phyloP scores from a whole-genome alignment of 768 basidiomycete genomes.

The Amanita phalloides region DNA sequence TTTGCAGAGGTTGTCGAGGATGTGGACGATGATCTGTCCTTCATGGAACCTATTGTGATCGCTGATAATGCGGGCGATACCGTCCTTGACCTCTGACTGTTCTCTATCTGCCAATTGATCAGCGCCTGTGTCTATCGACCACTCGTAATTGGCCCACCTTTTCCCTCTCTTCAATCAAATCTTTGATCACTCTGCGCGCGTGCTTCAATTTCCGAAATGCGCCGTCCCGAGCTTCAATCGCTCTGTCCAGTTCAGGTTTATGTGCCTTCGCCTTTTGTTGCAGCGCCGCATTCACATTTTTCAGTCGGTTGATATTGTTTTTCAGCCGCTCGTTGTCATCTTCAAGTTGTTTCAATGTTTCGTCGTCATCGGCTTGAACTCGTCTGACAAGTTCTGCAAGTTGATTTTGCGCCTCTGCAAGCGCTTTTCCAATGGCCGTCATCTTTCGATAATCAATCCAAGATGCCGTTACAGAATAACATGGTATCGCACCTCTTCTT shows the following conservation, averaged over 20 bases:
- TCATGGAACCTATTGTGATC: background rate
- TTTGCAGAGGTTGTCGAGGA: background rate
- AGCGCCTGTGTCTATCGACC: background rate
- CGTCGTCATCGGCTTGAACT: constrained; percentile 7
- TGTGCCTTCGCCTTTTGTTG: constrained; percentile 15
- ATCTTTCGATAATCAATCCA: background rate
- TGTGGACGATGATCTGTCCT: background rate
- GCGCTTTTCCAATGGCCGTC: background rate
- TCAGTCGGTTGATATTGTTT: constrained; percentile 17
- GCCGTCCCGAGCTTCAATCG: constrained; percentile 21
- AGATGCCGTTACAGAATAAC: background rate
- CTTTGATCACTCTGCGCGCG: constrained; percentile 27
- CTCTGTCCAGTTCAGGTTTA: constrained; percentile 20
- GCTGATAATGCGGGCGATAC: constrained; percentile 10
- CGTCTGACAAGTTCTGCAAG: constrained; percentile 5
- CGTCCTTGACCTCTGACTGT: background rate
- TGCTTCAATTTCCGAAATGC: constrained; percentile 22
- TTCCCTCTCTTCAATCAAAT: constrained; percentile 31
- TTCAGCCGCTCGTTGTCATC: constrained; percentile 18
- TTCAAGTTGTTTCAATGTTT: constrained; percentile 17
- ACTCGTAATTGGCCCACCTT: constrained; percentile 12
- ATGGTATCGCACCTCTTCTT: constrained; percentile 16
- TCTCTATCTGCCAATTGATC: background rate
- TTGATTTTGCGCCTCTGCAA: constrained; percentile 10
- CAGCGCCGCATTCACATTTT: constrained; percentile 23